These are phyloP conservation scores for Isoetes taiwanensis DNA, from an alignment of 75 land plant genomes.

Conservation along the genomic window DNA sequence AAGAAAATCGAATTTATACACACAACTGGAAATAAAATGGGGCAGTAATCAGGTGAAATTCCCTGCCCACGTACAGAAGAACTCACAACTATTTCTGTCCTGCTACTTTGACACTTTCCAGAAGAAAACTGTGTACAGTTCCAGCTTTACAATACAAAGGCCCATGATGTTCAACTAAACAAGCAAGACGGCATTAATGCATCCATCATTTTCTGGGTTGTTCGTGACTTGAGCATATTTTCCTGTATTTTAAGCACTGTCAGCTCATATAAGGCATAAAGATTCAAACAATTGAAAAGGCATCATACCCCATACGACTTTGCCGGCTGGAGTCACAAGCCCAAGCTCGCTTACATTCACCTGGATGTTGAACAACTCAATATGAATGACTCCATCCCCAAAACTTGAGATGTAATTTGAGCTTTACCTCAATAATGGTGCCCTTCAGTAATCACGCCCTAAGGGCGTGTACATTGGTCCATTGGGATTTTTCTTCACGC, in stretches of 20 bases:
- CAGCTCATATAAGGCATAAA: too few species aligned
- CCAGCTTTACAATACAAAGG: too few species aligned
- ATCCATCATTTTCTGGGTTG: slow-evolving; percentile 84
- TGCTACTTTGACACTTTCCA: too few species aligned
- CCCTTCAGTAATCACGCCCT: slow-evolving; percentile 91
- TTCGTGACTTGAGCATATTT: slow-evolving; percentile 83
- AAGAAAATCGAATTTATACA: too few species aligned
- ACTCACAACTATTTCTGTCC: too few species aligned
- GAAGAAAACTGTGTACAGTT: too few species aligned
- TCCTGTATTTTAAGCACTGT: too few species aligned
- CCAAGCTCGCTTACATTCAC: slow-evolving; percentile 96
- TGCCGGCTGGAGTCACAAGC: slow-evolving; percentile 95
- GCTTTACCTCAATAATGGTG: slow-evolving; percentile 81
- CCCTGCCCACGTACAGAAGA: too few species aligned
- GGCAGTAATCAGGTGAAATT: too few species aligned
- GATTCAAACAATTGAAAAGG: too few species aligned
- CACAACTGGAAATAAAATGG: too few species aligned
- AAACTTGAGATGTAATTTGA: not conserved
- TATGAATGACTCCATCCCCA: not conserved
- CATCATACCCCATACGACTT: slow-evolving; percentile 92
- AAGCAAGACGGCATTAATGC: slow-evolving; percentile 71
- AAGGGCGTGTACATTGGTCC: slow-evolving; percentile 97
- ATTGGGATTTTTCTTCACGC: slow-evolving; percentile 95
- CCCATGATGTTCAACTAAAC: too few species aligned
- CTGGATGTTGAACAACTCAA: slow-evolving; percentile 22